Evolutionary conservation across 73 alveolate genomes (phyloP).

Genomic region (Chromera velia): DNA sequence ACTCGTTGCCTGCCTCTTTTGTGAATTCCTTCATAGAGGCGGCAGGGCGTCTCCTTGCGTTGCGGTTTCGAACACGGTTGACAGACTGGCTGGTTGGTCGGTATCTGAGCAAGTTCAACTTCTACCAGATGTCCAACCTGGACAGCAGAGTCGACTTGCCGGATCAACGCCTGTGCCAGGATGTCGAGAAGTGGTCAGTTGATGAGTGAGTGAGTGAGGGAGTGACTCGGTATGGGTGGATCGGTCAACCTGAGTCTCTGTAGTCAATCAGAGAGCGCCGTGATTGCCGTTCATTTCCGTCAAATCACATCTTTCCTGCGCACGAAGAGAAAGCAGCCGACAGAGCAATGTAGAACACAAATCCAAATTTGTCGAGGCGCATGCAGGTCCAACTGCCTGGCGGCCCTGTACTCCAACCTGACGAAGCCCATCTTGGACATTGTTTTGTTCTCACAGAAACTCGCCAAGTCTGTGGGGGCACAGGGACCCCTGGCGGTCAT

Average conservation of each 20-base stretch:
- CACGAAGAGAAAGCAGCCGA: too few relatives aligned
- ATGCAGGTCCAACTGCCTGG: too few relatives aligned
- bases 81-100: constrained; percentile 59
- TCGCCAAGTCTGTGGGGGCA: constrained; percentile 79
- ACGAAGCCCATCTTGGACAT: constrained; percentile 80
- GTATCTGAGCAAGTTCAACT: constrained; percentile 70
- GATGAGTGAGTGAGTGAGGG: too few relatives aligned
- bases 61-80: constrained; percentile 68
- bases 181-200: constrained; percentile 81
- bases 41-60: constrained; percentile 62
- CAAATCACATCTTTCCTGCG: too few relatives aligned
- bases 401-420: constrained; percentile 65
- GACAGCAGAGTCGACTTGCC: constrained; percentile 73
- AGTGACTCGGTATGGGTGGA: too few relatives aligned
- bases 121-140: constrained; percentile 65
- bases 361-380: too few relatives aligned
- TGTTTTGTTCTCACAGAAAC: constrained; percentile 69
- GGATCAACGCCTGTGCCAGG: constrained; percentile 78
- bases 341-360: too few relatives aligned
- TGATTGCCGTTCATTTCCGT: too few relatives aligned
- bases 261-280: too few relatives aligned
- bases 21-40: constrained; percentile 71
- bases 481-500: constrained; percentile 73
- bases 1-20: constrained; percentile 76
- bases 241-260: too few relatives aligned